Evolutionary conservation across 495 filamentous ascomycete genomes (phyloP), one percentile per base, ranked within the genome.

Genomic region (Aspergillus kassunensis): DNA sequence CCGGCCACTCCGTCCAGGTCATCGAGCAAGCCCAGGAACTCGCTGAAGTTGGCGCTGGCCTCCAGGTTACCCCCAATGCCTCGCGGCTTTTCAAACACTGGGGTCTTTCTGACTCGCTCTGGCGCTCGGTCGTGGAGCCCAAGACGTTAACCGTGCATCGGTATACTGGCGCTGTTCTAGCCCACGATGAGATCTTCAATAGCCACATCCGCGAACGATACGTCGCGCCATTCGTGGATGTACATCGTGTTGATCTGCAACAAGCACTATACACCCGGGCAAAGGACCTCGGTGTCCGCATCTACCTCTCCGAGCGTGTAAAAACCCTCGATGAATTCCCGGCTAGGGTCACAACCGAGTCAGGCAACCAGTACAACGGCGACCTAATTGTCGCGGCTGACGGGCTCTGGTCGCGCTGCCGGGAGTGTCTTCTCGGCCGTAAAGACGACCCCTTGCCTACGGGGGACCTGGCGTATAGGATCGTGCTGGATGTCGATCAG

Each of bases 391-490:
- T 85, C 8, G 82, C 74, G 0, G 82, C 82, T 0, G 82, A 84
- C 61, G 81, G 82, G 1, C 70, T 86, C 10, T 79, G 75, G 53
- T 79, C 75, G 4, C 56, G 59, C 24, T 67, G 74, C 48, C 71
- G 81, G 1, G 80, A 80, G 48, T 62, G 67, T 4, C 67, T 83
- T 23, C 54, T 77, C 12, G 72, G 75, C 0, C 67, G 62, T 7
- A 64, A 71, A 59, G 51, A 72, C 44, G 64, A 62, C 37, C 80
- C 82, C 0, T 53, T 72, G 2, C 76, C 77, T 1, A 88, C 84
- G 2, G 86, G 86, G 1, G 86, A 88, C 61, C 66, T 89, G 23
- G 86, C 85, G 3, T 88, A 87, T 56, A 68, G 86, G n/a, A 69
- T 89, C 25, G 68, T 89, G n/a, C 58, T 89, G 25, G 69, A 64